Conservation (phyloP, 176 grass and related monocot species). For the Cenchrus purpureus region DNA sequence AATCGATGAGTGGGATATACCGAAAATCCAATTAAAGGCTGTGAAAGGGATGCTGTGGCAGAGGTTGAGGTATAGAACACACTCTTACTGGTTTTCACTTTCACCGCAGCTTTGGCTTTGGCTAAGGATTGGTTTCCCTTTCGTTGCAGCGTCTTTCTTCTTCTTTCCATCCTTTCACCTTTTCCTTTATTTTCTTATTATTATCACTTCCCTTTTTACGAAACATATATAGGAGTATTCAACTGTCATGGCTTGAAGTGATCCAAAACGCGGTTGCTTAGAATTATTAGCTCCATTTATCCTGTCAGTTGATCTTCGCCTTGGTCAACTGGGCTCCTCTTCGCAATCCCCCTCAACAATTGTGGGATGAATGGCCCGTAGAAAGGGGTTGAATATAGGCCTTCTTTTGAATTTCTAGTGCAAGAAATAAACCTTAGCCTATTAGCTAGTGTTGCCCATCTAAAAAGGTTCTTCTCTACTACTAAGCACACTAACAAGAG, state of each 20-base stretch:
- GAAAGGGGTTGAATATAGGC: no score
- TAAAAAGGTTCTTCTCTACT: no score
- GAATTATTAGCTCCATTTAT: background rate
- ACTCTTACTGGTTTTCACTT: background rate
- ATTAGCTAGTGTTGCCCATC: no score
- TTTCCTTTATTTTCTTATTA: background rate
- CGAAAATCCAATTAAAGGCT: background rate
- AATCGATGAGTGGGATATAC: background rate
- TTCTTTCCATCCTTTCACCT: background rate
- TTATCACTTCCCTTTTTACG: background rate
- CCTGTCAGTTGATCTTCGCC: background rate
- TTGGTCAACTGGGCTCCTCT: background rate
- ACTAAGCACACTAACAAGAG: no score
- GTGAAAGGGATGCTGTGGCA: background rate
- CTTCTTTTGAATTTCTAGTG: no score
- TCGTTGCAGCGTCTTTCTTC: background rate
- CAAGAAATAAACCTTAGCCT: no score
- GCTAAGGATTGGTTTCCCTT: background rate
- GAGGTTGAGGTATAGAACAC: no score
- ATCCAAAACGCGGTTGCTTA: background rate
- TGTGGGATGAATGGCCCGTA: no score
- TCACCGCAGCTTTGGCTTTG: background rate
- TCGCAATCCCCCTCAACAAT: no score
- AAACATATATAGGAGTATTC: background rate
- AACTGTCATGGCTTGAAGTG: background rate